Evolutionary conservation across 2,329 filamentous ascomycete genomes (phyloP), one percentile per base, ranked within the genome.

Genomic region (Fusarium pininemorale): DNA sequence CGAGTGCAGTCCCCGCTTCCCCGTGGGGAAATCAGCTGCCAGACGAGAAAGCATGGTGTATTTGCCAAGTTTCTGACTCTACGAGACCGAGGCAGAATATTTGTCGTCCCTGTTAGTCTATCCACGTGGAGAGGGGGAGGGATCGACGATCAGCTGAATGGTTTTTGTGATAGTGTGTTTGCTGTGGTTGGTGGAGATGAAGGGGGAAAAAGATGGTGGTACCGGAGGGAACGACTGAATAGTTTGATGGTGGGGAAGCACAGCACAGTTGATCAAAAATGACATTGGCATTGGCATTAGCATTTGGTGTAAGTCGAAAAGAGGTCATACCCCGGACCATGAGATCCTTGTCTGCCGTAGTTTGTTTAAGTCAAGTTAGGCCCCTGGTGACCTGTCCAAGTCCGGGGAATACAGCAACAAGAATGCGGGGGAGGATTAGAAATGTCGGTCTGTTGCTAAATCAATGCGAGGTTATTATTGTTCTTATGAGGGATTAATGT

Each of bases 91-190:
- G 72, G 72, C 56, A 59, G 41, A 54, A 56, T 56, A 48, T 0
- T 0, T 35, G 26, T 50, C 32, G 37, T 50, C 44, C 32, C 38
- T 51, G n/a, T 45, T 47, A 32, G 30, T 28, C 32, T 35, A 35
- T 35, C 39, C 60, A 74, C 70, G 71, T 61, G 70, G 66, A 39
- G 62, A 63, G 24, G 48, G 48, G 28, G 35, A n/a, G 30, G 13
- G 61, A 68, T 66, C 42, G 61, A 60, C 54, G 66, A 76, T 77
- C 75, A 77, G 69, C 59, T 76, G 71, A 48, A 67, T 56, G 45
- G 44, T 37, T 37, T 47, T 61, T 15, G 30, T 37, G 54, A 53
- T 57, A 55, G 45, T 45, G 39, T 28, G 32, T 39, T 65, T 59
- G 53, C 30, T 59, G 51, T 72, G 64, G 73, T 74, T 76, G 67